Percentiles rank a stretch among this genome's conserved stretches.
Evolutionary conservation across 495 filamentous ascomycete species (phyloP).

Genomic region (Tirmania nivea): DNA sequence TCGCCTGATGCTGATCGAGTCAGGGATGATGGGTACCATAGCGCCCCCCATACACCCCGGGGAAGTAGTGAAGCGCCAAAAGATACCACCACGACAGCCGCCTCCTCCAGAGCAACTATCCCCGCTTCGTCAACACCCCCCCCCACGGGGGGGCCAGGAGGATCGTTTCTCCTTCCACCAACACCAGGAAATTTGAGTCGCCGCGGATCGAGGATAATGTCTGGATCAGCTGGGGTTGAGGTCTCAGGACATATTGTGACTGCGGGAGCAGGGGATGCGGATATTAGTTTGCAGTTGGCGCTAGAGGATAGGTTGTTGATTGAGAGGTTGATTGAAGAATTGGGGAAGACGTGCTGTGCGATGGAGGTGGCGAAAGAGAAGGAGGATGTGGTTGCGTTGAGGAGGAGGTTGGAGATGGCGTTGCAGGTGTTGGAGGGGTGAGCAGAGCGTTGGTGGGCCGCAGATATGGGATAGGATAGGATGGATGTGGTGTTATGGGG

Average conservation of each 20-base stretch:
- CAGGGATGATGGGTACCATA: conserved; percentile 17
- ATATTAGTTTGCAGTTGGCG: conserved; percentile 4
- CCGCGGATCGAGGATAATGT: not conserved
- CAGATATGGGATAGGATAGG: conserved; percentile 3
- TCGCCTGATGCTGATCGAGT: conserved; percentile 3
- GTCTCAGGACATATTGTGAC: not conserved
- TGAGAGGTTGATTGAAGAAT: conserved; percentile 13
- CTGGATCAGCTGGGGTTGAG: not conserved
- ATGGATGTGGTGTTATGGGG: not conserved
- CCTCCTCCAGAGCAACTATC: not conserved
- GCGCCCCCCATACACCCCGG: conserved; percentile 16
- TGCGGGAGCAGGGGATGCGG: not conserved
- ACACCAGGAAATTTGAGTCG: not conserved
- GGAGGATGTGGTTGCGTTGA: conserved; percentile 3
- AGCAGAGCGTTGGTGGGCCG: not conserved
- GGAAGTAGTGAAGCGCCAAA: not conserved
- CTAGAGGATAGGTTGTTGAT: conserved; percentile 10
- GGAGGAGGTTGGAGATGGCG: conserved; percentile 10
- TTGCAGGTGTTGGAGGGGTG: conserved; percentile 8
- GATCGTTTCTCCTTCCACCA: not conserved
- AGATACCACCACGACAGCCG: not conserved
- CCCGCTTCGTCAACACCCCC: not conserved
- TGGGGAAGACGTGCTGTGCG: conserved; percentile 11
- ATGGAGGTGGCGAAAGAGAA: conserved; percentile 12
- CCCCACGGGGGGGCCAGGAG: not conserved